Evolutionary conservation across 1,284 basidiomycete species (phyloP), one percentile per base, ranked within the genome.

Genomic region (Ceraceosorus guamensis): DNA sequence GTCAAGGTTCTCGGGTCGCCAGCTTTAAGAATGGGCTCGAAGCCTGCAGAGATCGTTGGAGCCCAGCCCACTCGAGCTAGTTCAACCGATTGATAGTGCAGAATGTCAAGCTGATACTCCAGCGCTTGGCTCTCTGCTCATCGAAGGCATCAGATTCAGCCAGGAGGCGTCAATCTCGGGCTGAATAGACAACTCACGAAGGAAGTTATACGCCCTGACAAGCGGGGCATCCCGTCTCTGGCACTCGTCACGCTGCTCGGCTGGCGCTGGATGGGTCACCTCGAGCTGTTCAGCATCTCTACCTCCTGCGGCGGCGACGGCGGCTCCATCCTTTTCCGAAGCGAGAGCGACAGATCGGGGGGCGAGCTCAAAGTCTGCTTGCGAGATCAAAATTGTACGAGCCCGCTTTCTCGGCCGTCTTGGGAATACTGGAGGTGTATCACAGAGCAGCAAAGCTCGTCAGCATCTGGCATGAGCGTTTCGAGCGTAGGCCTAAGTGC

Each of bases 41-140:
- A 46, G 35, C 18, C 24, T 5, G 46, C 52, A 10, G 57, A 52
- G 6, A 75, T 48, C 18, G 62, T 66, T 11, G 52, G 48, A 6
- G 67, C 68, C 72, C 71, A 73, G 18, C 65, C 65, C 37, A 67
- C 59, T 1, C 63, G 59, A 24, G 57, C 51, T 10, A 72, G 59
- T 39, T 70, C 63, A 46, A 63, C 56, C 0, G 68, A 63, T 50
- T 76, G 73, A 32, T 64, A 63, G 16, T 67, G 57, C 31, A 76
- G 48, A 41, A 75, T 73, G 46, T 71, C 67, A 43, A 76, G 61
- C 53, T 70, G 72, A 34, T 74, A 71, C 35, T 71, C 62, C 7
- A 74, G 56, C 1, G 73, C 59, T 24, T 69, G 63, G 37, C 41
- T 50, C 45, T 55, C 49, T 41, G 41, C 6, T n/a, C n/a, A 47